Conservation (phyloP, 1,139 yeast genomes). For the Taphrina sp. region DNA sequence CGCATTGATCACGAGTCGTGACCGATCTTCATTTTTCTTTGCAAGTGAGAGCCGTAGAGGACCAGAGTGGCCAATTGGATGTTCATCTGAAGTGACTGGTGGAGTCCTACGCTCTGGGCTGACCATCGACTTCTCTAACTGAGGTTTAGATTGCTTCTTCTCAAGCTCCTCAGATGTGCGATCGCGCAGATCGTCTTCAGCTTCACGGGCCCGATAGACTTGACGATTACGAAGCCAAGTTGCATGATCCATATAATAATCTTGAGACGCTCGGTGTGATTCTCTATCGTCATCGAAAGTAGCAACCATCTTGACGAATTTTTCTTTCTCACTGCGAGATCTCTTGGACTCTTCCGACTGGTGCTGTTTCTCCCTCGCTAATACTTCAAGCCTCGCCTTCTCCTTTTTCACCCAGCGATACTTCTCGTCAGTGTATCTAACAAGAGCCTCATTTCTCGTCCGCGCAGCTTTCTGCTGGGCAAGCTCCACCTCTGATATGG, state of each 20-base stretch:
- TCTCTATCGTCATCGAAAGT: constrained; percentile 39
- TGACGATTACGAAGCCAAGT: constrained; percentile 44
- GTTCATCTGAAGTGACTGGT: neutral
- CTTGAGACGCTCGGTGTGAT: constrained; percentile 37
- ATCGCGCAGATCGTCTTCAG: constrained; percentile 40
- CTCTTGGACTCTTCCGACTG: constrained; percentile 36
- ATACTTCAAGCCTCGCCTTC: constrained; percentile 36
- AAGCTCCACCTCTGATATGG: constrained; percentile 15
- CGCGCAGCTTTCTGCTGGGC: constrained; percentile 35
- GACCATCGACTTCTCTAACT: neutral
- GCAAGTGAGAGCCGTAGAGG: constrained; percentile 26
- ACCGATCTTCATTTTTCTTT: constrained; percentile 18
- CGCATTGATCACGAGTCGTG: constrained; percentile 2
- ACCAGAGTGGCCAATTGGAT: no score
- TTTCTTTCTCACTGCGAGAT: constrained; percentile 19
- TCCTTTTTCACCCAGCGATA: constrained; percentile 39
- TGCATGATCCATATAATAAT: constrained; percentile 44
- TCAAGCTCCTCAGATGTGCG: constrained; percentile 23
- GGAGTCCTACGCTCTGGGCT: no score
- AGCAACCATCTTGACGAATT: constrained; percentile 33
- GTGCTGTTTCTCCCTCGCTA: constrained; percentile 38
- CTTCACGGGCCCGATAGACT: constrained; percentile 41
- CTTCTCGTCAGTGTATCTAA: constrained; percentile 38
- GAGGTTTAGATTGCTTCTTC: neutral
- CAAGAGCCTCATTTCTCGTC: constrained; percentile 37